A percentile compares a stretch with the other conserved stretches of the same genome.
These are phyloP conservation scores for Citrus inodora DNA, from an alignment of 345 rosid genomes.

Conservation along the genomic window DNA sequence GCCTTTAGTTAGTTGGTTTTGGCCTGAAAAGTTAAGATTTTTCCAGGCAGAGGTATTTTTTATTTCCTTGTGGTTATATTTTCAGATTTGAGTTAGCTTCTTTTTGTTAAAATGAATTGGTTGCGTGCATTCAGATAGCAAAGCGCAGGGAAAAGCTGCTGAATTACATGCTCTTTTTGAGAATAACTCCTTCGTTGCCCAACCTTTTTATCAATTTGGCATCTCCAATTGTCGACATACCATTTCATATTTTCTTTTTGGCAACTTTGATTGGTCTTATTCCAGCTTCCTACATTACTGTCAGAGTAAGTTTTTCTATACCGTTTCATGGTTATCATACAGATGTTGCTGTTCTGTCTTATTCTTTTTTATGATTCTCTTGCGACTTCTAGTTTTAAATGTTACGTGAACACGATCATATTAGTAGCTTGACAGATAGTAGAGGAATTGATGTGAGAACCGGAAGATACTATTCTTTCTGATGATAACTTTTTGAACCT, in stretches of 20 bases:
- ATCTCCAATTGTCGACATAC: conserved; percentile 94
- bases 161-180: conserved; percentile 94
- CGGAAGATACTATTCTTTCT: neutral
- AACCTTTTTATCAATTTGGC: conserved; percentile 97
- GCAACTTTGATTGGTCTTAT: conserved; percentile 90
- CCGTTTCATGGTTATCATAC: conserved; percentile 1
- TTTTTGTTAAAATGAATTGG: neutral
- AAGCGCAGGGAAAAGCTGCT: conserved; percentile 88
- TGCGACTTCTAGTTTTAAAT: neutral
- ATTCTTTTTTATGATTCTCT: neutral
- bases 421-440: neutral
- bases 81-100: neutral
- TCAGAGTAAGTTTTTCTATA: conserved; percentile 53
- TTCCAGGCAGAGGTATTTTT: conserved; percentile 82
- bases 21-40: conserved; percentile 95
- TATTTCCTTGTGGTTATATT: neutral
- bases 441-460: neutral
- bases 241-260: conserved; percentile 87
- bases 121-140: conserved; percentile 54
- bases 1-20: conserved; percentile 87
- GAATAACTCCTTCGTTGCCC: conserved; percentile 92
- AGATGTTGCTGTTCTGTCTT: neutral
- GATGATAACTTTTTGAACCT: neutral
- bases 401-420: neutral
- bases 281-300: conserved; percentile 92